phyloP scores from a whole-genome alignment of 345 rosid genomes.

The Eucalyptus cladocalyx region DNA sequence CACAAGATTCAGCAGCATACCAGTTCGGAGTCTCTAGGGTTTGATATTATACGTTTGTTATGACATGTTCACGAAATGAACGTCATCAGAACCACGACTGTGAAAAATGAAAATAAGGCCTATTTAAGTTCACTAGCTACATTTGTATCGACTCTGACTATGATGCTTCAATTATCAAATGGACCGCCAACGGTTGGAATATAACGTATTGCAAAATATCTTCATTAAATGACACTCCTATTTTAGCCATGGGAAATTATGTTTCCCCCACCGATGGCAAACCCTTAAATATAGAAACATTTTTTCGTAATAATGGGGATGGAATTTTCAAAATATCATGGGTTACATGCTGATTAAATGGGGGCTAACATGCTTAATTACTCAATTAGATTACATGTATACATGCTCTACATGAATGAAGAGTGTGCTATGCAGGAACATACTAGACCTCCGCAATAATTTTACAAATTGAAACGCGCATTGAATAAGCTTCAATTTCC shows the following conservation, averaged over 20 bases:
- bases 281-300: not conserved
- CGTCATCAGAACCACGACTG: not conserved
- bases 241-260: not conserved
- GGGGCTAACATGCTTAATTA: not conserved
- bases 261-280: not conserved
- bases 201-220: not conserved
- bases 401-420: not conserved
- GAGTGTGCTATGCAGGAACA: not conserved
- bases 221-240: not conserved
- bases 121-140: not conserved
- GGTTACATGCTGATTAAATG: not conserved
- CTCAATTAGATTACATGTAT: not conserved
- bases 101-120: not conserved
- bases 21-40: not conserved
- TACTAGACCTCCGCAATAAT: not conserved
- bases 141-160: not conserved
- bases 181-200: not conserved
- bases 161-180: not conserved
- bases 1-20: not conserved
- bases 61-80: not conserved
- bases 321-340: not conserved
- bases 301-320: too few species aligned
- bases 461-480: not conserved
- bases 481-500: not conserved
- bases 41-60: not conserved